These are phyloP conservation scores for Populus hybrid DNA, from an alignment of 441 rosid genomes.

Conservation along the genomic window DNA sequence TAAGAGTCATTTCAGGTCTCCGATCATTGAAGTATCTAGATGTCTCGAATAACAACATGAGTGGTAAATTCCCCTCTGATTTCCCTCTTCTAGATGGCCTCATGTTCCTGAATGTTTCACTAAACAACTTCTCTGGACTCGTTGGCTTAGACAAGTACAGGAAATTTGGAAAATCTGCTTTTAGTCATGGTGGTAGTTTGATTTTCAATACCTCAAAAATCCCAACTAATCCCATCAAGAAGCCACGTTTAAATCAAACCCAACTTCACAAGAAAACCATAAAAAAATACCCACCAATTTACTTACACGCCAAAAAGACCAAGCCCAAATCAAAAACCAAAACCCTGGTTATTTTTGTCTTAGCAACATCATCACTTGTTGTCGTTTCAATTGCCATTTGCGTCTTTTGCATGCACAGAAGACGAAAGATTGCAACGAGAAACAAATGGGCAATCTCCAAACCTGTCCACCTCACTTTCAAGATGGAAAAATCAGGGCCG, in stretches of 20 bases:
- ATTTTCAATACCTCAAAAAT: constrained; percentile 39
- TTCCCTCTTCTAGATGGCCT: constrained; percentile 56
- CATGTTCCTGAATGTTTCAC: constrained; percentile 57
- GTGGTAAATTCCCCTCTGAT: constrained; percentile 73
- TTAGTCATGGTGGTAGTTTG: constrained; percentile 49
- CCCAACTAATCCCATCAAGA: constrained; percentile 20
- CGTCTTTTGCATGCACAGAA: constrained; percentile 29
- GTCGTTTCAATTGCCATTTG: constrained; percentile 29
- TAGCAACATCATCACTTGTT: constrained; percentile 42
- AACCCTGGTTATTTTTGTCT: constrained; percentile 38
- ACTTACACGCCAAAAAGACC: constrained; percentile 13
- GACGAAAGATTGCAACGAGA: constrained; percentile 36
- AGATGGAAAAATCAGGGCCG: constrained; percentile 84
- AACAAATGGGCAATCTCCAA: constrained; percentile 85
- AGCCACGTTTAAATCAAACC: constrained; percentile 11
- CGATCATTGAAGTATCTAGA: constrained; percentile 53
- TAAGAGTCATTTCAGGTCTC: constrained; percentile 53
- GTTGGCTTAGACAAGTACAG: constrained; percentile 32
- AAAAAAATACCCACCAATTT: constrained; percentile 17
- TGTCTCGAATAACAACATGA: constrained; percentile 61
- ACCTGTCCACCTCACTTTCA: constrained; percentile 55
- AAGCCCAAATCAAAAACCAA: constrained; percentile 28
- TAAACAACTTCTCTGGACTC: constrained; percentile 59
- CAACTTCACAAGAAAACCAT: constrained; percentile 23
- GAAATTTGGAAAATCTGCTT: constrained; percentile 69